A percentile compares a stretch with the other conserved stretches of the same genome.
Conservation (phyloP, 2,329 filamentous ascomycete genomes). For the Macrophomina pseudophaseolina region DNA sequence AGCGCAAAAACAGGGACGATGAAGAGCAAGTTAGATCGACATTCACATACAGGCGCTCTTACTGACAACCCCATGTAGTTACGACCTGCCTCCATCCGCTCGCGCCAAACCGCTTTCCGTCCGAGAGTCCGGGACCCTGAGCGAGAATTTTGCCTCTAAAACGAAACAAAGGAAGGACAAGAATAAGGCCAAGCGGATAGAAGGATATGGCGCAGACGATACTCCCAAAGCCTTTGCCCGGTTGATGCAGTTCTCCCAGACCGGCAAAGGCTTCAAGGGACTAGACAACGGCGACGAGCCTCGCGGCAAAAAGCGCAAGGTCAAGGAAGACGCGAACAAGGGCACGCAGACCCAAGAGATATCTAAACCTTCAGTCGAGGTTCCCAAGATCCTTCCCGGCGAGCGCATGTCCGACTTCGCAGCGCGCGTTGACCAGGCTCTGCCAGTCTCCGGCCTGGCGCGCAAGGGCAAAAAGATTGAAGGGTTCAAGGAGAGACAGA, state of each 20-base stretch:
- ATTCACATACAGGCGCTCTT: background rate
- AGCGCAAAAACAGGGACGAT: slow-evolving; percentile 62
- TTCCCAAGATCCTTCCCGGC: slow-evolving; percentile 77
- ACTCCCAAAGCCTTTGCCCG: slow-evolving; percentile 86
- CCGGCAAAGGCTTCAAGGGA: slow-evolving; percentile 64
- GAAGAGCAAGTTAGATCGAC: slow-evolving; percentile 59
- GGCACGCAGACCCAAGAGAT: slow-evolving; percentile 33
- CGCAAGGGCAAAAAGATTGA: slow-evolving; percentile 67
- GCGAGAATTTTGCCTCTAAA: slow-evolving; percentile 39
- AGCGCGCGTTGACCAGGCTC: slow-evolving; percentile 79
- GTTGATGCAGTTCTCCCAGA: slow-evolving; percentile 75
- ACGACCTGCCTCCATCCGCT: slow-evolving; percentile 65
- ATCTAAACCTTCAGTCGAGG: slow-evolving; percentile 31
- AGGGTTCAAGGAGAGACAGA: slow-evolving; percentile 69
- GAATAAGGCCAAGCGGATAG: slow-evolving; percentile 44
- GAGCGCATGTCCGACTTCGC: slow-evolving; percentile 84
- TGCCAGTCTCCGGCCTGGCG: slow-evolving; percentile 74
- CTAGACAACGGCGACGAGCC: slow-evolving; percentile 70
- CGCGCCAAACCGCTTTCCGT: slow-evolving; percentile 65
- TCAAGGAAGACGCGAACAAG: slow-evolving; percentile 29
- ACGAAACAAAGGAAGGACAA: slow-evolving; percentile 45
- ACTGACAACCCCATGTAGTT: slow-evolving; percentile 51
- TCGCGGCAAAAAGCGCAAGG: slow-evolving; percentile 57
- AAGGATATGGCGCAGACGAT: slow-evolving; percentile 70
- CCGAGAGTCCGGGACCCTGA: slow-evolving; percentile 47